Percentiles rank a stretch among this genome's conserved stretches.
phyloP scores from a whole-genome alignment of 176 grass and related monocot species.

The Oryza nivara region DNA sequence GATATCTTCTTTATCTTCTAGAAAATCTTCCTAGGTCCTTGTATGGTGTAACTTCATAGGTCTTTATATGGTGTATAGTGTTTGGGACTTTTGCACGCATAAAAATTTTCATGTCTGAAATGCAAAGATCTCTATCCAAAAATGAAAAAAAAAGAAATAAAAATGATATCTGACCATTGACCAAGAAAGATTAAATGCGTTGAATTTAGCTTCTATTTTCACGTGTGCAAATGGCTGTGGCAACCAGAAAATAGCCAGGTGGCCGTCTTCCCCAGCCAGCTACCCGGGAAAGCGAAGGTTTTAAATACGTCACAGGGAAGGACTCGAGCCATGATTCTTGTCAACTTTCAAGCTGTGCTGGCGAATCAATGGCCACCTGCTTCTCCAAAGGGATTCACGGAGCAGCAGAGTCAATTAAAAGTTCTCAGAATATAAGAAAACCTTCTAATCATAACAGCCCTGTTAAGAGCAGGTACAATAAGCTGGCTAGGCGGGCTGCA shows the following conservation, averaged over 20 bases:
- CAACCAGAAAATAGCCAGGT: background rate
- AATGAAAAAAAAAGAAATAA: background rate
- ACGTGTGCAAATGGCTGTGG: background rate
- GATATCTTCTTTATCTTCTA: no score
- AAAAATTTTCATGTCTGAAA: background rate
- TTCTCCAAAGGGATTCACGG: background rate
- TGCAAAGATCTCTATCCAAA: background rate
- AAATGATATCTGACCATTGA: background rate
- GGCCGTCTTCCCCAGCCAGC: background rate
- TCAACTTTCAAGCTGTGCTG: background rate
- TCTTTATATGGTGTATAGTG: no score
- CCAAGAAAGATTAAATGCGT: background rate
- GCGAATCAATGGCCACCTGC: background rate
- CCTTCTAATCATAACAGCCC: no score
- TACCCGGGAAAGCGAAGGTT: background rate
- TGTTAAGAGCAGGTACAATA: no score
- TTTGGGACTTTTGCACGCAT: background rate
- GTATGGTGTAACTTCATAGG: no score
- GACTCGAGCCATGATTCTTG: background rate
- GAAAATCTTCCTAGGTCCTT: background rate
- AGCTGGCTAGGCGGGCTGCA: no score
- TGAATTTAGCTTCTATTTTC: background rate
- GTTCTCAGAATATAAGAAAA: background rate
- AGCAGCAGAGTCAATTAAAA: background rate
- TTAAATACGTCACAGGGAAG: background rate